Percentiles rank a stretch among this genome's conserved stretches.
These are phyloP conservation scores for Backusella macrospora DNA, from an alignment of 192 early-diverging fungal genomes.

Conservation along the genomic window DNA sequence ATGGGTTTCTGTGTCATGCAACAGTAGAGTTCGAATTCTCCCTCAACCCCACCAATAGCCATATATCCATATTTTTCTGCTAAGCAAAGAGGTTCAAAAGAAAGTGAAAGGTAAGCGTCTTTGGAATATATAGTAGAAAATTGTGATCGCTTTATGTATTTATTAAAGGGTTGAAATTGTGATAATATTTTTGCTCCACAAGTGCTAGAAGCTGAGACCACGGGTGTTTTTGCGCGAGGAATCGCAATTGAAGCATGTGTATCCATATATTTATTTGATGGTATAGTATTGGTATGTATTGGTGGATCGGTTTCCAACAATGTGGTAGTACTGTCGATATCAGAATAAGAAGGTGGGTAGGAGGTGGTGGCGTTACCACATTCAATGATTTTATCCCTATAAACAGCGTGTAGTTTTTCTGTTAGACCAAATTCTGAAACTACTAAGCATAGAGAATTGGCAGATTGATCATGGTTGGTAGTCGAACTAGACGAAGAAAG, in stretches of 20 bases:
- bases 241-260: conserved; percentile 14
- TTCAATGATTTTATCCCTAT: conserved; percentile 37
- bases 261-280: conserved; percentile 7
- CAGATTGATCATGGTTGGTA: conserved; percentile 41
- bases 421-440: conserved; percentile 16
- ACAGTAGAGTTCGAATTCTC: conserved; percentile 47
- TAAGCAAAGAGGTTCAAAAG: conserved; percentile 50
- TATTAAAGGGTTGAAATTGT: conserved; percentile 28
- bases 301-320: conserved; percentile 16
- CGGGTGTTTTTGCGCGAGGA: conserved; percentile 5
- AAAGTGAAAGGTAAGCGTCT: conserved; percentile 28
- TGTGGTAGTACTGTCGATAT: background rate
- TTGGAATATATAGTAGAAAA: conserved; percentile 11
- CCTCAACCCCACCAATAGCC: conserved; percentile 44
- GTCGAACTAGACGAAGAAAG: conserved; percentile 29
- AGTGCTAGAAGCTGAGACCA: background rate
- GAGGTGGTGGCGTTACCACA: conserved; percentile 21
- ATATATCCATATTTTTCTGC: conserved; percentile 52
- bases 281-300: background rate
- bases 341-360: background rate
- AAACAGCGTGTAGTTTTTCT: conserved; percentile 33
- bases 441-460: conserved; percentile 26
- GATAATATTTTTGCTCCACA: background rate
- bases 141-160: conserved; percentile 29
- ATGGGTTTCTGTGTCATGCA: conserved; percentile 30